Conservation (phyloP, 2,329 filamentous ascomycete species). For the Cladosporium sp. region DNA sequence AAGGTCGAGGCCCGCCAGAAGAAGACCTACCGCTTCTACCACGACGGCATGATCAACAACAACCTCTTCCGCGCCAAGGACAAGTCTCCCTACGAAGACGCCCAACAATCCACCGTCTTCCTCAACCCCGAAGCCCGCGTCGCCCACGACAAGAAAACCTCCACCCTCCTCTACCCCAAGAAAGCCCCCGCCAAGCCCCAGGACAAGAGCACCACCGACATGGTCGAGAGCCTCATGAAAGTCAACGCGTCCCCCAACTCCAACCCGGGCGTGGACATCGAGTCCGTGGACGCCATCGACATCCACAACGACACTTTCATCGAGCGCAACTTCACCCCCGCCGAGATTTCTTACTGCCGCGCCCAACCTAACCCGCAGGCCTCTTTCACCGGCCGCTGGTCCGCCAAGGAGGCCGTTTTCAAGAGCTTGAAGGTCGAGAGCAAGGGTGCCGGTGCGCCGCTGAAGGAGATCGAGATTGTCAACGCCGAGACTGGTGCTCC, state of each 20-base stretch:
- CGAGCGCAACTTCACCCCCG: slow-evolving; percentile 84
- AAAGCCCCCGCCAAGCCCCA: slow-evolving; percentile 62
- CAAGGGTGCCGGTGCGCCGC: slow-evolving; percentile 78
- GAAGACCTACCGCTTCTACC: slow-evolving; percentile 98
- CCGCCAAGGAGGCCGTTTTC: slow-evolving; percentile 97
- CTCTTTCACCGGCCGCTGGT: slow-evolving; percentile 93
- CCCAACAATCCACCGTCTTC: slow-evolving; percentile 80
- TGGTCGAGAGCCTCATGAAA: slow-evolving; percentile 71
- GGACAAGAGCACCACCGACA: slow-evolving; percentile 63
- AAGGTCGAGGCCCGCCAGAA: slow-evolving; percentile 94
- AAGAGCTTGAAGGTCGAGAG: slow-evolving; percentile 87
- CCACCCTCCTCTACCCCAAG: slow-evolving; percentile 67
- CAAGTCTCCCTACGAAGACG: slow-evolving; percentile 82
- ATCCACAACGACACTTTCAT: slow-evolving; percentile 92
- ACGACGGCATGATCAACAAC: slow-evolving; percentile 98
- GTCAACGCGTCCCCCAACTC: slow-evolving; percentile 54
- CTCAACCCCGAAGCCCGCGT: slow-evolving; percentile 92
- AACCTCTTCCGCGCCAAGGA: slow-evolving; percentile 93
- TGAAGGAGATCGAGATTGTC: slow-evolving; percentile 92
- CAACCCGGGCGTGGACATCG: slow-evolving; percentile 90
- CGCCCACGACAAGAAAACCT: slow-evolving; percentile 76
- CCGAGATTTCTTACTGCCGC: slow-evolving; percentile 82
- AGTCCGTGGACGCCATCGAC: slow-evolving; percentile 81
- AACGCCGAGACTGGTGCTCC: slow-evolving; percentile 78
- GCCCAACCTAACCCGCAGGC: slow-evolving; percentile 74